Evolutionary conservation across 768 basidiomycete genomes (phyloP), one percentile per base, ranked within the genome.

Genomic region (Suillus decipiens): DNA sequence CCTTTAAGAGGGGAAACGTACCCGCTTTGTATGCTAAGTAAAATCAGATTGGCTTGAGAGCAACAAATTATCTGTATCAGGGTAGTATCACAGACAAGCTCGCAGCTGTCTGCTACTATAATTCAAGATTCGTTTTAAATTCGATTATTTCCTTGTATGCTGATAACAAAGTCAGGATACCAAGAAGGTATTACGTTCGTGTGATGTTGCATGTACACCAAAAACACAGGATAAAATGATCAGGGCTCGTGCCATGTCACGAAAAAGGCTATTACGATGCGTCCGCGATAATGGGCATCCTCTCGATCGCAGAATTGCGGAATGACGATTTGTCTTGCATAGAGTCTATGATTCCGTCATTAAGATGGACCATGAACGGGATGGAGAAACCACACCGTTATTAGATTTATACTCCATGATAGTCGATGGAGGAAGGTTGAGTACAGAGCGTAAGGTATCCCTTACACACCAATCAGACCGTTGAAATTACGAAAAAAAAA

Each of bases 381-480:
- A 41, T 22, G 55, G 55, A 43, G 56, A 5, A 59, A 61, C 28
- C 83, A 48, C 62, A 90, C 92, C 92, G 65, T 90, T 94, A 76
- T 96, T 96, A 11, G 93, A 90, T 74, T 96, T 96, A 76, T 97
- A 98, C 73, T 98, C 95, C 87, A 96, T 92, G 64, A 89, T 83
- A 1, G 94, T 96, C 22, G 84, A 79, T 1, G 86, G 70, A 14
- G 95, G 89, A 17, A 98, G 81, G 72, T 87, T 85, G 54, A 98
- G 82, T 15, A 93, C 86, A 68, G 78, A 77, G 54, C 90, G 84
- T 67, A 98, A 86, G 2, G 89, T 90, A 69, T 95, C 93, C 74
- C 95, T 96, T 66, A 48, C 55, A 66, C 54, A 62, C 56, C 39
- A 55, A 61, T 61, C 3, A 56, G 51, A 28, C 39, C 24, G 11